Evolutionary conservation across 176 grass and related monocot genomes (phyloP), one percentile per base, ranked within the genome.

Genomic region (Microstegium vimineum): DNA sequence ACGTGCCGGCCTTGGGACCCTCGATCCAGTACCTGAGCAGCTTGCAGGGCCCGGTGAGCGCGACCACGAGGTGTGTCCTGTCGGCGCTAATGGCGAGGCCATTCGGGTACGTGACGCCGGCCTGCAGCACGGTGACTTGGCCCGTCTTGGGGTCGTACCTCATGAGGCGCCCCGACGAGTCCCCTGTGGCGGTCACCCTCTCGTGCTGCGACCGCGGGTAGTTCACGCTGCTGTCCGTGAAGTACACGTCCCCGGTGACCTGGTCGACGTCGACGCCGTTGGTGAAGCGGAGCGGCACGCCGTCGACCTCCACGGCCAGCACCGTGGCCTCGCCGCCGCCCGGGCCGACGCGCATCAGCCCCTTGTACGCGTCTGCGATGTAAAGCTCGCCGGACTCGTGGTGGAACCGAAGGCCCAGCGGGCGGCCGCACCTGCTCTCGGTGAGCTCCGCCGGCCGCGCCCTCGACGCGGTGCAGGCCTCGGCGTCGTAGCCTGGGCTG

Each of bases 311-410:
- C 3, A 27, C 69, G 8, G 62, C 76, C 13, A 89, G 51, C 18
- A 78, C 23, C 12, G 17, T 65, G 0, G 82, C 82, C 11, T 68
- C 11, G 6, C 87, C 87, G 10, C 87, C 82, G 37, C 78, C 43
- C 5, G 82, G 82, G 0, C 82, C 82, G 23, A 81, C 87, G 6
- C 62, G 47, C 65, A 89, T 81, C 38, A 89, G 38, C 1, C 87
- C 87, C 31, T 78, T 75, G 51, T 79, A 89, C 2, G 87, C 87
- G 77, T 89, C 87, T 4, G 81, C 86, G 12, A 89, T 84, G 52
- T 89, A 89, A 2, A 89, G 75, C 47, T 84, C 30, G 42, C 86
- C 86, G 4, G 79, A 76, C 7, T 3, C 5, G 7, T 72, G 18
- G 61, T 87, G 56, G 45, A 87, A 87, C 31, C 69, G 79, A 46